Evolutionary conservation across 345 rosid genomes (phyloP).

Genomic region (Populus davidiana): DNA sequence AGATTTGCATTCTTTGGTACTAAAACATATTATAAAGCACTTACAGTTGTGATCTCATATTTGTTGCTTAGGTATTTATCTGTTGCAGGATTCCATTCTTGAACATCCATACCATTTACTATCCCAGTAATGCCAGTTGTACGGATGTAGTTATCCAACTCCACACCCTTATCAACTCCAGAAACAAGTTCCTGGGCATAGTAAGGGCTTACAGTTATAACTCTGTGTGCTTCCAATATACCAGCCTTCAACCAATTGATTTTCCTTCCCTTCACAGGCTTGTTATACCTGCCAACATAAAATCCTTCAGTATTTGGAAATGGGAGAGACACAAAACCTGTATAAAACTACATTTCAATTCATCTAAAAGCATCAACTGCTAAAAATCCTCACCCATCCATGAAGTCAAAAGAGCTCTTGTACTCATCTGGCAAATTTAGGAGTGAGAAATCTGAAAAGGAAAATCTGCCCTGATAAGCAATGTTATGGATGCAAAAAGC

Average conservation of each 20-base stretch:
- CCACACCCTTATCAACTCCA: conserved; percentile 75
- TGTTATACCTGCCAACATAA: conserved; percentile 38
- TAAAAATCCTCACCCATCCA: conserved; percentile 55
- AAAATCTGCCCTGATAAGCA: conserved; percentile 86
- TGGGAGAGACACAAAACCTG: not conserved
- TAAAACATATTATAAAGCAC: conserved; percentile 19
- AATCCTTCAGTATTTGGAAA: not conserved
- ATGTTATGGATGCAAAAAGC: conserved; percentile 96
- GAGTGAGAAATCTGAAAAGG: conserved; percentile 57
- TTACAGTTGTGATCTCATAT: conserved; percentile 69
- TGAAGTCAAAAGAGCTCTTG: conserved; percentile 82
- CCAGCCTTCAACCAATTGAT: conserved; percentile 98
- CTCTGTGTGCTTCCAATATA: conserved; percentile 67
- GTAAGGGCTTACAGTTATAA: conserved; percentile 81
- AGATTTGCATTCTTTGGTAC: not conserved
- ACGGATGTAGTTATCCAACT: conserved; percentile 61
- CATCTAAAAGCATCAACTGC: not conserved
- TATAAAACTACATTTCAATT: not conserved
- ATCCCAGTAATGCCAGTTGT: conserved; percentile 60
- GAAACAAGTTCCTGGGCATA: conserved; percentile 83
- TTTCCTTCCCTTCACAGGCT: conserved; percentile 85
- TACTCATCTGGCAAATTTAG: conserved; percentile 70
- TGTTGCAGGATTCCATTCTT: conserved; percentile 87
- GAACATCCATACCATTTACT: conserved; percentile 90
- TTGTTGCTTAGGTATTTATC: conserved; percentile 71